Conservation (phyloP, 2,329 filamentous ascomycete species). For the Diaporthe vexans region DNA sequence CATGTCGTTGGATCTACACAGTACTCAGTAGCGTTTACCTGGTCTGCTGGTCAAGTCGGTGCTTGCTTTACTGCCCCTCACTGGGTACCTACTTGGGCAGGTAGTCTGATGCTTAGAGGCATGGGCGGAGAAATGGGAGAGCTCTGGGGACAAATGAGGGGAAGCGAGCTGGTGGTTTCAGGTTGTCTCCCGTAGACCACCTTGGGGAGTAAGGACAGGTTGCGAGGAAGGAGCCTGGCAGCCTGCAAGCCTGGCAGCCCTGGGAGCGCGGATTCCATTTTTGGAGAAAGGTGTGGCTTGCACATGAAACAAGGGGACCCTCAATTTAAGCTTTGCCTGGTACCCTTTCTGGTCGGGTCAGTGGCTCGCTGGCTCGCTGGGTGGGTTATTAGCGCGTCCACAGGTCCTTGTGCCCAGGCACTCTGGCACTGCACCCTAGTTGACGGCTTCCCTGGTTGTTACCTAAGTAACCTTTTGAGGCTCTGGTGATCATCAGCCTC, state of each 20-base stretch:
- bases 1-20: background rate
- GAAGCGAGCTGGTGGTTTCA: constrained; percentile 1
- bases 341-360: constrained; percentile 3
- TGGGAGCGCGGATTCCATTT: constrained; percentile 24
- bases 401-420: background rate
- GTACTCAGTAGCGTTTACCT: no score
- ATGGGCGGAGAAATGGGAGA: background rate
- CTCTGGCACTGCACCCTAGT: no score
- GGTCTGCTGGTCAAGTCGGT: no score
- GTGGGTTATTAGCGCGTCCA: background rate
- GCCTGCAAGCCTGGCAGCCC: background rate
- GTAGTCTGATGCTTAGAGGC: background rate
- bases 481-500: constrained; percentile 10
- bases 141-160: background rate
- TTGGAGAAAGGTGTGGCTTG: constrained; percentile 31
- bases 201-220: background rate
- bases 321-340: constrained; percentile 32
- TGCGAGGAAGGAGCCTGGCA: no score
- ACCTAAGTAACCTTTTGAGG: constrained; percentile 21
- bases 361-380: background rate
- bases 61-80: no score
- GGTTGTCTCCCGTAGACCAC: constrained; percentile 5
- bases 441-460: background rate
- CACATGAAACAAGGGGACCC: constrained; percentile 30
- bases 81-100: no score